A percentile compares a stretch with the other conserved stretches of the same genome.
phyloP scores from a whole-genome alignment of 805 yeast genomes.

The Cyberlindnera americana region DNA sequence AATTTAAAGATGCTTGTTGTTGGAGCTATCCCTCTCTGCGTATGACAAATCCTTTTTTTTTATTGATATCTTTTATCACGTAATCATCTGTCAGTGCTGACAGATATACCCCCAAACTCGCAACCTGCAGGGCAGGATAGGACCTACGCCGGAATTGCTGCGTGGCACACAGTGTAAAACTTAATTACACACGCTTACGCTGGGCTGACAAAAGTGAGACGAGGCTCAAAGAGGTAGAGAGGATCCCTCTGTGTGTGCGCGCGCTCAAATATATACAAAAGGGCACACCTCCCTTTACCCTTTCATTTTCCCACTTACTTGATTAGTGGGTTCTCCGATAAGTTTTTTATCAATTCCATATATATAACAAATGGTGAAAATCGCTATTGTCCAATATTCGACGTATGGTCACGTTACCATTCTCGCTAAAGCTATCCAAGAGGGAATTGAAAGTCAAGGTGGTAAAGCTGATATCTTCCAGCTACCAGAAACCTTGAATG shows the following conservation, averaged over 20 bases:
- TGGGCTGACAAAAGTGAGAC: conserved; percentile 3
- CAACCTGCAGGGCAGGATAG: too few relatives aligned
- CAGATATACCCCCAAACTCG: too few relatives aligned
- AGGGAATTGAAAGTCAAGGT: conserved; percentile 71
- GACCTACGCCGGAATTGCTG: too few relatives aligned
- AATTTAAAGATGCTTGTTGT: too few relatives aligned
- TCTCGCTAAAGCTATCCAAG: conserved; percentile 63
- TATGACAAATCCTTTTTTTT: too few relatives aligned
- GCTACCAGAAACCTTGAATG: conserved; percentile 71
- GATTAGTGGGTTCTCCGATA: too few relatives aligned
- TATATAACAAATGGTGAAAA: conserved; percentile 16
- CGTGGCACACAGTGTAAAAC: too few relatives aligned
- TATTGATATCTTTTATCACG: too few relatives aligned
- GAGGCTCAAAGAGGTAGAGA: background rate
- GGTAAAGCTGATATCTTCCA: conserved; percentile 65
- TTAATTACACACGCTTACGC: conserved; percentile 3
- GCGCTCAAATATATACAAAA: background rate
- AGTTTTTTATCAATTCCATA: too few relatives aligned
- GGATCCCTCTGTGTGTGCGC: background rate
- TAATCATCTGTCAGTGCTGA: too few relatives aligned
- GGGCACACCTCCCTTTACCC: background rate
- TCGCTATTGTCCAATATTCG: conserved; percentile 56
- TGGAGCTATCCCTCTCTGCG: too few relatives aligned
- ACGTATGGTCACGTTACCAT: conserved; percentile 71
- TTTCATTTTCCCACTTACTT: too few relatives aligned